A percentile compares a stretch with the other conserved stretches of the same genome.
Evolutionary conservation across 352 stramenopile genomes (phyloP).

Genomic region (Globisporangium megalacanthum): DNA sequence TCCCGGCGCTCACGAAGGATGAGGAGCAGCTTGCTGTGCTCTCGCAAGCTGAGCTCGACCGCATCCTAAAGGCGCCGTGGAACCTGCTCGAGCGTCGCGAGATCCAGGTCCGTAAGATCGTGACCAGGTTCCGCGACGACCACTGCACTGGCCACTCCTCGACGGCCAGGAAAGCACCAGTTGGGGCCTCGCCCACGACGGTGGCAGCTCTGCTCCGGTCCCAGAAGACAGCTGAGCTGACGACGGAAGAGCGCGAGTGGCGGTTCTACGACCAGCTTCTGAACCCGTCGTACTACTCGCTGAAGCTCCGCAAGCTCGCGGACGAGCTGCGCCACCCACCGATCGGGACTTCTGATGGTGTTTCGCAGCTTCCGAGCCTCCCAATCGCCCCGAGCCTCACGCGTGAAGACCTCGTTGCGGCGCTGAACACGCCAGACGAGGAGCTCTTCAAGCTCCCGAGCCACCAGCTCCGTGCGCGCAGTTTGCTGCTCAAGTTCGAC

Average conservation of each 20-base stretch:
- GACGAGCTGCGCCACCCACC: constrained; percentile 7
- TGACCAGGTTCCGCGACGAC: constrained; percentile 65
- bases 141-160: constrained; percentile 1
- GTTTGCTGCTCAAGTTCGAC: constrained; percentile 64
- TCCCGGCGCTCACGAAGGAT: constrained; percentile 50
- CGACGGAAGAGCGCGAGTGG: constrained; percentile 65
- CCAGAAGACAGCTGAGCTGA: constrained; percentile 45
- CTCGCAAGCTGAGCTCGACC: constrained; percentile 58
- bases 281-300: constrained; percentile 65
- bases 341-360: not conserved
- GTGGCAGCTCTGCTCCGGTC: constrained; percentile 46
- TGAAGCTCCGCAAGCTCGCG: constrained; percentile 39
- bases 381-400: constrained; percentile 36
- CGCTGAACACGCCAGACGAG: constrained; percentile 66
- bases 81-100: constrained; percentile 72
- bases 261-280: constrained; percentile 61
- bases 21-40: constrained; percentile 57
- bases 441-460: constrained; percentile 63
- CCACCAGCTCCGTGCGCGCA: constrained; percentile 49
- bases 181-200: constrained; percentile 12
- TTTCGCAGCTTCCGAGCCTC: constrained; percentile 14
- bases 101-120: constrained; percentile 67
- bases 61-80: constrained; percentile 66
- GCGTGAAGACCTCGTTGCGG: constrained; percentile 47
- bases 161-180: constrained; percentile 10